These are phyloP conservation scores for Eutrema japonicum DNA, from an alignment of 345 rosid genomes.

Conservation along the genomic window DNA sequence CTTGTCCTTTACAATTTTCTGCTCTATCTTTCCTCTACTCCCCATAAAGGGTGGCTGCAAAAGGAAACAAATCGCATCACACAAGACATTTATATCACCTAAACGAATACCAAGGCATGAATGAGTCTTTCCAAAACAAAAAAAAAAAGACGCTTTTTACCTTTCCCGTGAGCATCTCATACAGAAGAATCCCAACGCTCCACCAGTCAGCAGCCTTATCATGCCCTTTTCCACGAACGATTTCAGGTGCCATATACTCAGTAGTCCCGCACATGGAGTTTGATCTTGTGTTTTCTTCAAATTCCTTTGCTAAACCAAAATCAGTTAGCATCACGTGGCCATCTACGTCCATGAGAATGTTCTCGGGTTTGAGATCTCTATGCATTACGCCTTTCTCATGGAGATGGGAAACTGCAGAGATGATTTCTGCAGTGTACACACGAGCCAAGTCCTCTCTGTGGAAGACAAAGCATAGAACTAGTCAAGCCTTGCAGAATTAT, in stretches of 20 bases:
- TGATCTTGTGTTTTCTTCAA: slow-evolving; percentile 82
- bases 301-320: slow-evolving; percentile 88
- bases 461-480: slow-evolving; percentile 26
- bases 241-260: slow-evolving; percentile 97
- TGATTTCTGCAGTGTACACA: slow-evolving; percentile 85
- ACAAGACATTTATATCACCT: neutral
- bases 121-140: neutral
- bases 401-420: slow-evolving; percentile 89
- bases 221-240: slow-evolving; percentile 84
- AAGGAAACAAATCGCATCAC: slow-evolving; percentile 2
- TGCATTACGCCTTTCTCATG: slow-evolving; percentile 97
- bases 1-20: slow-evolving; percentile 84
- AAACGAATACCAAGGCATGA: slow-evolving; percentile 2
- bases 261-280: slow-evolving; percentile 93
- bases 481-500: slow-evolving; percentile 27
- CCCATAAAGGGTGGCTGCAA: slow-evolving; percentile 89
- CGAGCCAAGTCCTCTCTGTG: slow-evolving; percentile 91
- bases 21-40: slow-evolving; percentile 66
- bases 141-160: slow-evolving; percentile 35
- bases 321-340: slow-evolving; percentile 96
- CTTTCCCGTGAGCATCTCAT: slow-evolving; percentile 95
- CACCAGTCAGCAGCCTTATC: slow-evolving; percentile 98
- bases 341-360: slow-evolving; percentile 79
- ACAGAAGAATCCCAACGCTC: slow-evolving; percentile 87
- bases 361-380: slow-evolving; percentile 97